Base-by-base conservation (phyloP, 306 rosid species). In the Sophora flavescens region DNA sequence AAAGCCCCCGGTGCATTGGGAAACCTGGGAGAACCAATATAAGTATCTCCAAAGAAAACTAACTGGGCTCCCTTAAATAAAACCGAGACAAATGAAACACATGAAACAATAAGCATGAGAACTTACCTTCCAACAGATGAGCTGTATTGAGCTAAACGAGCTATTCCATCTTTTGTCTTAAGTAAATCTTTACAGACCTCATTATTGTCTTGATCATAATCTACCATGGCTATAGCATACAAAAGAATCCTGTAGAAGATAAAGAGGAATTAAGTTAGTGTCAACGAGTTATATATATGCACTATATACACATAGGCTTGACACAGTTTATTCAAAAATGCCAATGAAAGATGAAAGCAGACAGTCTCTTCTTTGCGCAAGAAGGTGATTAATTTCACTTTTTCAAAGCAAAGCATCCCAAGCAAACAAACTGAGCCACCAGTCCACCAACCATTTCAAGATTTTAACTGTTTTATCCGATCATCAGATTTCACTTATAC, bases 101-200 rank as follows among this genome's bases (percentile, higher is more conserved):
- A 44, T 47, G 28, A 68, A 50, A 57, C 61, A 59, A 33, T 12
- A 35, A 70, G 72, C 41, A 42, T 45, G 68, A 78, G 47, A 70
- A 76, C 70, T 81, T 45, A 91, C 99, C 93, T 92, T 80, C 96
- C 96, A 80, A 95, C 93, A 2, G 99, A 95, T 39, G 91, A 81
- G 47, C 82, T 90, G 84, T 95, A 91, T 38, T 84, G 89, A 80
- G 97, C 85, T 78, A 92, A 83, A 77, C 89, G 96, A 16, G 82
- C 81, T 72, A 95, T 87, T 63, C 92, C 98, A 72, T 78, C 91
- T 84, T 77, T 90, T 56, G 99, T 95, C 86, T 84, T 86, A 11
- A 92, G 87, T 35, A 78, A 76, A 35, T 80, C 86, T 60, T 79
- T 84, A 82, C 91, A 86, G 64, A 80, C 68, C 75, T 80, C 86